Conservation (phyloP, 1,284 basidiomycete species). For the Wallemia mellicola region DNA sequence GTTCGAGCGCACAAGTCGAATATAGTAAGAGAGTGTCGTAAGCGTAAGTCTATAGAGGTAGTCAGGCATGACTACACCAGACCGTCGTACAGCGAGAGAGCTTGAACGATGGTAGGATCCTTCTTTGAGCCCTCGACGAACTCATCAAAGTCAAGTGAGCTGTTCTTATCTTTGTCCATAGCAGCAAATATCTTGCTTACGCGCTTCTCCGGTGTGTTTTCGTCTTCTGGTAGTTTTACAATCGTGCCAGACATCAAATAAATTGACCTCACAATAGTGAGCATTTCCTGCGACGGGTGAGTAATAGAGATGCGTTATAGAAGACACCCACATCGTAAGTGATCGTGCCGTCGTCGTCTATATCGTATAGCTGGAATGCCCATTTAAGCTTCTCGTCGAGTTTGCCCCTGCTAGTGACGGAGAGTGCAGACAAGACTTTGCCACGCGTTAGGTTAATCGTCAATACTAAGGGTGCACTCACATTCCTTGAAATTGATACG, state of each 20-base stretch:
- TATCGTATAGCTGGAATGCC: constrained; percentile 99
- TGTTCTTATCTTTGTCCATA: constrained; percentile 76
- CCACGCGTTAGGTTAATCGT: background rate
- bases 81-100: constrained; percentile 23
- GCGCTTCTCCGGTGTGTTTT: constrained; percentile 96
- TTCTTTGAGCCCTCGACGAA: constrained; percentile 92
- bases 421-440: constrained; percentile 32
- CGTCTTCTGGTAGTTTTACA: constrained; percentile 88
- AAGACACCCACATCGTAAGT: constrained; percentile 33
- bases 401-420: constrained; percentile 69
- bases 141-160: constrained; percentile 66
- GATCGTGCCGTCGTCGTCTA: constrained; percentile 86
- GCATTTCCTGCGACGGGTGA: constrained; percentile 39
- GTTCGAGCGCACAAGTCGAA: background rate
- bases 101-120: constrained; percentile 88
- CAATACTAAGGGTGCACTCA: constrained; percentile 2
- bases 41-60: background rate
- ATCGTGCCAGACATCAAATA: constrained; percentile 99
- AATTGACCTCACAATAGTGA: constrained; percentile 78
- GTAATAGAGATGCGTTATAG: background rate
- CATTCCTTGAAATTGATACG: constrained; percentile 64
- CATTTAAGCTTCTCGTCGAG: constrained; percentile 97
- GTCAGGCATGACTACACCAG: constrained; percentile 16
- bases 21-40: background rate
- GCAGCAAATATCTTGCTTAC: constrained; percentile 87